Percentiles rank a stretch among this genome's conserved stretches.
phyloP scores from a whole-genome alignment of 1,139 yeast genomes.

The Scheffersomyces illinoinensis region DNA sequence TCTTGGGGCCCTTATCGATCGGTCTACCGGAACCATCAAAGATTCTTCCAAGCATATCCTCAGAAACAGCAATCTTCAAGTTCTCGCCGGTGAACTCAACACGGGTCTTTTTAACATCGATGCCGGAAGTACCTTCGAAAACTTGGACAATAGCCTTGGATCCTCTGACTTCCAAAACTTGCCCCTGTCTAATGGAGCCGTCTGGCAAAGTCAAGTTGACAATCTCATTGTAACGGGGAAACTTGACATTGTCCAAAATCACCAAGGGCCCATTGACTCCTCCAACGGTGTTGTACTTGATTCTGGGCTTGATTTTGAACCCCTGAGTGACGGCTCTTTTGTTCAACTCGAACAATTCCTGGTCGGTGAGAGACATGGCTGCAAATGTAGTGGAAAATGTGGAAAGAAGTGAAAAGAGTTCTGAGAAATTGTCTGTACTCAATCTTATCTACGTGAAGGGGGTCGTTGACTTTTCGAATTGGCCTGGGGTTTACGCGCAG shows the following conservation, averaged over 20 bases:
- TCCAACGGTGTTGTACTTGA: slow-evolving; percentile 92
- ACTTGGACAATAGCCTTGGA: slow-evolving; percentile 97
- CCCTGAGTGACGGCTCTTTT: slow-evolving; percentile 91
- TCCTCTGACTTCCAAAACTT: slow-evolving; percentile 96
- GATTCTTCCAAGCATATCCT: slow-evolving; percentile 96
- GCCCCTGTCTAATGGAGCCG: slow-evolving; percentile 93
- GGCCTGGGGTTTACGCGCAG: not conserved
- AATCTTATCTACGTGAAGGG: not conserved
- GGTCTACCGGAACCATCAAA: slow-evolving; percentile 99
- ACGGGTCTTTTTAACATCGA: slow-evolving; percentile 94
- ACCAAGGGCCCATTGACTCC: slow-evolving; percentile 99
- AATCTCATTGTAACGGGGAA: slow-evolving; percentile 94
- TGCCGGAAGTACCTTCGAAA: slow-evolving; percentile 96
- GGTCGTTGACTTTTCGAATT: not conserved
- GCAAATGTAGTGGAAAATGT: not conserved
- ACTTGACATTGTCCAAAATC: slow-evolving; percentile 92
- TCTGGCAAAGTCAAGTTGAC: slow-evolving; percentile 96
- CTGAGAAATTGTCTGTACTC: not conserved
- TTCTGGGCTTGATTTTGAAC: slow-evolving; percentile 85
- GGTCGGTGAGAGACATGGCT: slow-evolving; percentile 37
- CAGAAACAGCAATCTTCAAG: slow-evolving; percentile 91
- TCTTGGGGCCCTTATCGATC: slow-evolving; percentile 96
- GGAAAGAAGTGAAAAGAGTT: not conserved
- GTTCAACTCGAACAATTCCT: slow-evolving; percentile 73
- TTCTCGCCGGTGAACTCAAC: slow-evolving; percentile 95